A percentile compares a stretch with the other conserved stretches of the same genome.
These are phyloP conservation scores for Rhodotorula sp. DNA, from an alignment of 1,284 basidiomycete genomes.

Conservation along the genomic window DNA sequence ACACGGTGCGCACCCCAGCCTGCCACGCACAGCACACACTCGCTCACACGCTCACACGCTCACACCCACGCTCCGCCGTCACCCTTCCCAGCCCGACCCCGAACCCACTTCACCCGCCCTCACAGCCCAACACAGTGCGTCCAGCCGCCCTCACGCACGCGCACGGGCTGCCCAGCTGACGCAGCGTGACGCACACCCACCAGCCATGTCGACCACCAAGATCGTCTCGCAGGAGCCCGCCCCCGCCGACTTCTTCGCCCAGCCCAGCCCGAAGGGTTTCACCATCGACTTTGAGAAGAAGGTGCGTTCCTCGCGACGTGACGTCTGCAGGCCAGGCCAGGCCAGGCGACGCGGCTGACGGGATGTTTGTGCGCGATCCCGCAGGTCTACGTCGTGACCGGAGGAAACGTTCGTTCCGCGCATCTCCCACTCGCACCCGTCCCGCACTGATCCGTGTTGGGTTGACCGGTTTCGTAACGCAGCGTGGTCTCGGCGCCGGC, in stretches of 20 bases:
- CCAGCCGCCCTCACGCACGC: neutral
- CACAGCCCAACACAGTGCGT: neutral
- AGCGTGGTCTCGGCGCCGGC: conserved; percentile 54
- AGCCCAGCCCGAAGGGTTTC: conserved; percentile 22
- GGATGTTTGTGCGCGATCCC: neutral
- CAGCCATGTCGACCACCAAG: conserved; percentile 27
- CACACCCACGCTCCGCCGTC: too few relatives aligned
- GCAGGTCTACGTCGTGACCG: conserved; percentile 30
- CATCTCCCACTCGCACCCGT: neutral
- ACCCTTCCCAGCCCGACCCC: neutral
- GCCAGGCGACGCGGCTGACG: too few relatives aligned
- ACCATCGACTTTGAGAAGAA: conserved; percentile 31
- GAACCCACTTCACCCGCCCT: neutral
- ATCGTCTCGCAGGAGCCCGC: conserved; percentile 16
- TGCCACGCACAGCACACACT: too few relatives aligned
- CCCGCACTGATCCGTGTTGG: too few relatives aligned
- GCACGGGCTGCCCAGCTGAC: too few relatives aligned
- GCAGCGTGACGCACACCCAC: neutral
- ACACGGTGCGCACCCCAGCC: too few relatives aligned
- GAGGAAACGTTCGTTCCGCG: conserved; percentile 10
- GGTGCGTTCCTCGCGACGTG: too few relatives aligned
- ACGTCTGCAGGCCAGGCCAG: too few relatives aligned
- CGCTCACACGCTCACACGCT: too few relatives aligned
- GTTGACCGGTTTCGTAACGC: conserved; percentile 46
- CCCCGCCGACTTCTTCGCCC: conserved; percentile 26